Conservation (phyloP, 768 basidiomycete species). For the Pholiota microspora region DNA sequence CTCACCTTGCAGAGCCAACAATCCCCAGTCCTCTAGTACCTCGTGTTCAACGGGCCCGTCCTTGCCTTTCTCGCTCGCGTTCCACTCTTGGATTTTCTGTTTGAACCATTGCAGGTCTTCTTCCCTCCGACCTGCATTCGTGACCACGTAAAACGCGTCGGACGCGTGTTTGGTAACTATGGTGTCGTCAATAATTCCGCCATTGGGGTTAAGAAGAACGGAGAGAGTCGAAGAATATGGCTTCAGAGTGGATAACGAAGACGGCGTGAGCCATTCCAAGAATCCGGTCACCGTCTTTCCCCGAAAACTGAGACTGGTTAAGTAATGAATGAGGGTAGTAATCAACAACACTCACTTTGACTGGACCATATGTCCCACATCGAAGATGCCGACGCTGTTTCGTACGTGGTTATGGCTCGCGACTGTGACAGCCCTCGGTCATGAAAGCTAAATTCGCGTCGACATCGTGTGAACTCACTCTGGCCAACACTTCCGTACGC, state of each 20-base stretch:
- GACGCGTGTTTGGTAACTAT: constrained; percentile 84
- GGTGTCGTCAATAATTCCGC: constrained; percentile 96
- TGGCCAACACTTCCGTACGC: constrained; percentile 81
- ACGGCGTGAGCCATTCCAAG: constrained; percentile 88
- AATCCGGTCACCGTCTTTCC: constrained; percentile 78
- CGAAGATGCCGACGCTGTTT: constrained; percentile 81
- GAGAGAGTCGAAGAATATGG: constrained; percentile 84
- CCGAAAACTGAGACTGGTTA: constrained; percentile 58
- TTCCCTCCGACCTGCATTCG: constrained; percentile 87
- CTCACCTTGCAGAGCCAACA: constrained; percentile 87
- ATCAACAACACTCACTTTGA: constrained; percentile 53
- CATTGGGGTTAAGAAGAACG: constrained; percentile 81
- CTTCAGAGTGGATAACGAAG: constrained; percentile 64
- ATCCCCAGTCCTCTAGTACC: constrained; percentile 79
- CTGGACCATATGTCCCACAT: constrained; percentile 99
- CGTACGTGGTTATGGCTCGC: constrained; percentile 91
- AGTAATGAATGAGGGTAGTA: not conserved
- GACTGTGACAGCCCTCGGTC: constrained; percentile 43
- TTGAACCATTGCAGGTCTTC: constrained; percentile 80
- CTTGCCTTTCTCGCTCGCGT: constrained; percentile 48
- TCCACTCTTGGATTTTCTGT: constrained; percentile 75
- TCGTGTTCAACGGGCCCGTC: constrained; percentile 75
- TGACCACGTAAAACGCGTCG: constrained; percentile 90
- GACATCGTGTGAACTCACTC: constrained; percentile 40
- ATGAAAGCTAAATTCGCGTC: not conserved